Percentiles rank a stretch among this genome's conserved stretches.
Conservation (phyloP, 202 grass and related monocot genomes). For the Eragrostis tef region DNA sequence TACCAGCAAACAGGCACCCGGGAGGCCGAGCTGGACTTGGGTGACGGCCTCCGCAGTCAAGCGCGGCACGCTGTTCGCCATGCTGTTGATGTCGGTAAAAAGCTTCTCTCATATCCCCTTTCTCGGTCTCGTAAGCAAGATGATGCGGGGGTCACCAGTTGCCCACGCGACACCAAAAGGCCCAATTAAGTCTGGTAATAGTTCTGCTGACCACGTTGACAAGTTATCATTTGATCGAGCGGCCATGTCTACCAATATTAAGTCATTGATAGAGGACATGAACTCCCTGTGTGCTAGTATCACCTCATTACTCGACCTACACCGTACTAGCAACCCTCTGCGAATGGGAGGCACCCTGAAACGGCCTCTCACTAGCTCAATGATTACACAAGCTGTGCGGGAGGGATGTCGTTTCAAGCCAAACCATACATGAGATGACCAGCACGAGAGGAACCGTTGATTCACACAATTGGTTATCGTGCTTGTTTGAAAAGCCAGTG, state of each 20-base stretch:
- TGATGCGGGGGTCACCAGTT: background rate
- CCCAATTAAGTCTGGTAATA: background rate
- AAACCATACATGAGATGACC: slow-evolving; percentile 9
- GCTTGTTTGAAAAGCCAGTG: too few relatives aligned
- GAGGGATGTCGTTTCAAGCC: background rate
- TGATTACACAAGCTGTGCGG: background rate
- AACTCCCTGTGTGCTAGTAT: background rate
- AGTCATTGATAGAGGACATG: background rate
- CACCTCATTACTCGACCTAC: too few relatives aligned
- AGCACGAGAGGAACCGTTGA: too few relatives aligned
- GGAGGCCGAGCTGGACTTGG: background rate
- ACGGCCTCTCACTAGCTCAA: background rate
- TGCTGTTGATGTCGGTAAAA: slow-evolving; percentile 13
- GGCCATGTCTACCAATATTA: slow-evolving; percentile 31
- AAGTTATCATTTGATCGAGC: slow-evolving; percentile 16
- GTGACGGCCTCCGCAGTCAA: background rate
- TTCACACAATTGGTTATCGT: too few relatives aligned
- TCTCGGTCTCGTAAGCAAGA: background rate
- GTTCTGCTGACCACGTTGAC: background rate
- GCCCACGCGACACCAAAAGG: too few relatives aligned
- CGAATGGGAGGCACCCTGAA: rapidly evolving
- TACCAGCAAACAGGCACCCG: too few relatives aligned
- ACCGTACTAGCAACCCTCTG: background rate
- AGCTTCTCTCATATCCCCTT: slow-evolving; percentile 6
- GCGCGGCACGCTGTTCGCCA: background rate